Evolutionary conservation across 2,329 filamentous ascomycete genomes (phyloP).

Genomic region (Paecilomyces niveus): DNA sequence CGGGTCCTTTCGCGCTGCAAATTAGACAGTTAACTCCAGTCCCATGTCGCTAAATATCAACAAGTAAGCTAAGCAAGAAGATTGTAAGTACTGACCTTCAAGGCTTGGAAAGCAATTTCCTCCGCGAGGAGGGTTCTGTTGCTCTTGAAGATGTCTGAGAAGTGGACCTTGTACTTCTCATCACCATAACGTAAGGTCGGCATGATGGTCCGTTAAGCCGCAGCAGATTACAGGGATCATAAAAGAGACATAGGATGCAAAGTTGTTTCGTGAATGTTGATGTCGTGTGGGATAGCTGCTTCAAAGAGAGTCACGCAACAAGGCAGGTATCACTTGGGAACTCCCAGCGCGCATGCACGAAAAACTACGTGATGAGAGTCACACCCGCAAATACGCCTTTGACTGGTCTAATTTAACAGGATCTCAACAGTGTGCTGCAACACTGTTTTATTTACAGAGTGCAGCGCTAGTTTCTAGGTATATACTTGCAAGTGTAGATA

Average conservation of each 20-base stretch:
- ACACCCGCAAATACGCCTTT: background rate
- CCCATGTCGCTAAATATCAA: background rate
- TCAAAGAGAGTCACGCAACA: background rate
- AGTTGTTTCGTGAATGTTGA: background rate
- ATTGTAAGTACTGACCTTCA: slow-evolving; percentile 5
- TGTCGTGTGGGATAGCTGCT: background rate
- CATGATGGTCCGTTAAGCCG: background rate
- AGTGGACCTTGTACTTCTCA: slow-evolving; percentile 7
- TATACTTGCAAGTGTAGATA: background rate
- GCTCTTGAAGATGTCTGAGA: slow-evolving; percentile 16
- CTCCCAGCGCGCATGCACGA: background rate
- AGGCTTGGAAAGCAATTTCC: slow-evolving; percentile 8
- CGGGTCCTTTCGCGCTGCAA: background rate
- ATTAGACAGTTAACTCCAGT: background rate
- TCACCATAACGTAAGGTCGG: background rate
- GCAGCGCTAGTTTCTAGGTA: background rate
- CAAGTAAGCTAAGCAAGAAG: background rate
- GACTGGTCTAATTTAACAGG: background rate
- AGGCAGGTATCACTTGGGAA: background rate
- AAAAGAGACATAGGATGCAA: background rate
- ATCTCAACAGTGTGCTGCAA: background rate
- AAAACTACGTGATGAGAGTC: background rate
- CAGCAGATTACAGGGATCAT: background rate
- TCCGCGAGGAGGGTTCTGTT: slow-evolving; percentile 9
- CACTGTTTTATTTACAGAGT: background rate